A percentile compares a stretch with the other conserved stretches of the same genome.
Evolutionary conservation across 106 monocot species (phyloP).

Genomic region (Allium sativum): DNA sequence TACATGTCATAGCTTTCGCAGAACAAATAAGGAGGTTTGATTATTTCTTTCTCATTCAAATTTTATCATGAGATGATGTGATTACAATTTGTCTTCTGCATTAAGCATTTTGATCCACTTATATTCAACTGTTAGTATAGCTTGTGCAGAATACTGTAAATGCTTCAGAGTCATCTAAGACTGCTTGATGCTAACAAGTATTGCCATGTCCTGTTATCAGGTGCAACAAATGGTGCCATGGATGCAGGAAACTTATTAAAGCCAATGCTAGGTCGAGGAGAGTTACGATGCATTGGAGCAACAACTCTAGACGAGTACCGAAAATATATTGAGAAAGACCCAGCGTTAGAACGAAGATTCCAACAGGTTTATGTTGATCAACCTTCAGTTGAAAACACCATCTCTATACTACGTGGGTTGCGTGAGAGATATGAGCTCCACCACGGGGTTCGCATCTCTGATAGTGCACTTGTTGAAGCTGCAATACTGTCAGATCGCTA

Average conservation of each 20-base stretch:
- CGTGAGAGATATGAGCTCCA: slow-evolving; percentile 97
- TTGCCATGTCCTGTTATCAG: slow-evolving; percentile 16
- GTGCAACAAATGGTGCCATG: slow-evolving; percentile 97
- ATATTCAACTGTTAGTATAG: too few relatives aligned
- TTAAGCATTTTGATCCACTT: too few relatives aligned
- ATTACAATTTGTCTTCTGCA: too few relatives aligned
- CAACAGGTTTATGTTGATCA: slow-evolving; percentile 99
- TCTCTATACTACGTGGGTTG: slow-evolving; percentile 90
- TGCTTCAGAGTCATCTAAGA: too few relatives aligned
- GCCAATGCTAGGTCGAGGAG: slow-evolving; percentile 98
- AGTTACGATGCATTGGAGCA: slow-evolving; percentile 95
- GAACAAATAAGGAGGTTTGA: too few relatives aligned
- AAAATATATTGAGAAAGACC: slow-evolving; percentile 98
- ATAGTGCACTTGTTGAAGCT: slow-evolving; percentile 88
- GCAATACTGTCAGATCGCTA: slow-evolving; percentile 95
- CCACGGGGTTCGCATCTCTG: slow-evolving; percentile 93
- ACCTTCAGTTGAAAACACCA: slow-evolving; percentile 84
- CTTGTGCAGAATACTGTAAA: too few relatives aligned
- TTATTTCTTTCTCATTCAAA: too few relatives aligned
- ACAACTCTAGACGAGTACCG: slow-evolving; percentile 96
- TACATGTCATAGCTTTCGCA: too few relatives aligned
- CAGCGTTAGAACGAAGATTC: slow-evolving; percentile 92
- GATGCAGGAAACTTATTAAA: slow-evolving; percentile 96
- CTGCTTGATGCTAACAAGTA: too few relatives aligned
- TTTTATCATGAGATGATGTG: too few relatives aligned